Conservation (phyloP, 371 early-diverging fungal species). For the Apophysomyces trapeziformis region DNA sequence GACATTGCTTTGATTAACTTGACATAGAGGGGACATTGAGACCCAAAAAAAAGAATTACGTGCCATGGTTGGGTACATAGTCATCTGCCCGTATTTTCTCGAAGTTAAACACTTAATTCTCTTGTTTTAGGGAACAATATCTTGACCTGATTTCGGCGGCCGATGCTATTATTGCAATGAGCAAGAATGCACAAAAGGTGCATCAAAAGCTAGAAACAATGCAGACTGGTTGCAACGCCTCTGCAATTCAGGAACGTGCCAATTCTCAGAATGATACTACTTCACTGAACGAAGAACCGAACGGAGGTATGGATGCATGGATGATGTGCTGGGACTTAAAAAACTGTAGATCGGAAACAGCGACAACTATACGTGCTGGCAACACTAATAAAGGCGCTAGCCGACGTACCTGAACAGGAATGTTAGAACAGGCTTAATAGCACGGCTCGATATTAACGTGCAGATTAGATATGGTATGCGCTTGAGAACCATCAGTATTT, state of each 20-base stretch:
- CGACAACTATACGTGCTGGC: slow-evolving; percentile 69
- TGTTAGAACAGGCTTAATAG: not conserved
- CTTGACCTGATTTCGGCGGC: slow-evolving; percentile 85
- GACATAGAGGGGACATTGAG: slow-evolving; percentile 67
- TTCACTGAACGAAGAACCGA: slow-evolving; percentile 16
- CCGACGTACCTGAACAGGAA: slow-evolving; percentile 88
- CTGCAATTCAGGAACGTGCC: slow-evolving; percentile 46
- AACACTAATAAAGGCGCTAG: slow-evolving; percentile 81
- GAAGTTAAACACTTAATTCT: not conserved
- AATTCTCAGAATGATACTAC: slow-evolving; percentile 2
- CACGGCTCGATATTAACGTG: not conserved
- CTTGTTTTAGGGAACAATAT: slow-evolving; percentile 73
- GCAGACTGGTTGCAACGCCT: slow-evolving; percentile 62
- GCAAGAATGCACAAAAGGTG: slow-evolving; percentile 58
- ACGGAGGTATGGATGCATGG: slow-evolving; percentile 11
- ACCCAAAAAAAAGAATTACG: slow-evolving; percentile 80
- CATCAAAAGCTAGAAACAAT: slow-evolving; percentile 64
- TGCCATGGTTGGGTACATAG: slow-evolving; percentile 83
- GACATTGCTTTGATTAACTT: not conserved
- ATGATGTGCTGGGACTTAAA: slow-evolving; percentile 10
- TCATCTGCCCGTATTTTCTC: not conserved
- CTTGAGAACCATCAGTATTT: slow-evolving; percentile 73
- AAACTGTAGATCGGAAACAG: slow-evolving; percentile 56
- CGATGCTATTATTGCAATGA: slow-evolving; percentile 81
- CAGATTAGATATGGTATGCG: slow-evolving; percentile 75